These are phyloP conservation scores for Babesia ovata DNA, from an alignment of 169 alveolate genomes.

Conservation along the genomic window DNA sequence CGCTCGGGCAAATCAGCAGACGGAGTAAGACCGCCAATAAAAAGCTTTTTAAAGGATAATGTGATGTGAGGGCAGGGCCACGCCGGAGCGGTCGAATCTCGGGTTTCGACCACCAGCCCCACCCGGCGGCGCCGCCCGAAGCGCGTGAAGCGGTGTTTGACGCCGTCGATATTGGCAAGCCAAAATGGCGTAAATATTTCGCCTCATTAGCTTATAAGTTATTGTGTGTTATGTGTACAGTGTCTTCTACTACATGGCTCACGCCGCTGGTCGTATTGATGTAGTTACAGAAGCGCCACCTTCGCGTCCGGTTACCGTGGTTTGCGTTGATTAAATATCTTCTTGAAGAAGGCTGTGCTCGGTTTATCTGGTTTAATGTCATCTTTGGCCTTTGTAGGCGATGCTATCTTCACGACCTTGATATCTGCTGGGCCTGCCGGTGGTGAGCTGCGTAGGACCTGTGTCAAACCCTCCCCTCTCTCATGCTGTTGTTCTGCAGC, in stretches of 20 bases:
- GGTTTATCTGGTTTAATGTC: neutral
- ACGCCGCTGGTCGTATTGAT: neutral
- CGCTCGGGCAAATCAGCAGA: too few species aligned
- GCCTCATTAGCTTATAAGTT: too few species aligned
- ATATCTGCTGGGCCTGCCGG: too few species aligned
- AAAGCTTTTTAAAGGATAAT: too few species aligned
- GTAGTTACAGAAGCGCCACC: neutral
- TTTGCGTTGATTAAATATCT: slow-evolving; percentile 1
- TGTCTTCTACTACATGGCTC: neutral
- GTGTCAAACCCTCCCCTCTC: too few species aligned
- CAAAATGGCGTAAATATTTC: too few species aligned
- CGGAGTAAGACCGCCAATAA: too few species aligned
- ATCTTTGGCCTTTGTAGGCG: neutral
- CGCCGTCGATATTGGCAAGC: neutral
- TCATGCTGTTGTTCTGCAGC: too few species aligned
- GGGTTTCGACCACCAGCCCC: neutral
- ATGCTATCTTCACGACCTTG: too few species aligned
- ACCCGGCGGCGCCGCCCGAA: neutral
- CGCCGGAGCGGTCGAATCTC: neutral
- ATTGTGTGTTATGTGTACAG: too few species aligned
- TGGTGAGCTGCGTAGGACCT: too few species aligned
- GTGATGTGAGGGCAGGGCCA: neutral
- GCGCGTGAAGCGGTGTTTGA: neutral
- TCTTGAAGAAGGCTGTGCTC: neutral
- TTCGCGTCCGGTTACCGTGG: neutral